Conservation (phyloP, 2,329 filamentous ascomycete species). For the Parastagonospora nodorum region DNA sequence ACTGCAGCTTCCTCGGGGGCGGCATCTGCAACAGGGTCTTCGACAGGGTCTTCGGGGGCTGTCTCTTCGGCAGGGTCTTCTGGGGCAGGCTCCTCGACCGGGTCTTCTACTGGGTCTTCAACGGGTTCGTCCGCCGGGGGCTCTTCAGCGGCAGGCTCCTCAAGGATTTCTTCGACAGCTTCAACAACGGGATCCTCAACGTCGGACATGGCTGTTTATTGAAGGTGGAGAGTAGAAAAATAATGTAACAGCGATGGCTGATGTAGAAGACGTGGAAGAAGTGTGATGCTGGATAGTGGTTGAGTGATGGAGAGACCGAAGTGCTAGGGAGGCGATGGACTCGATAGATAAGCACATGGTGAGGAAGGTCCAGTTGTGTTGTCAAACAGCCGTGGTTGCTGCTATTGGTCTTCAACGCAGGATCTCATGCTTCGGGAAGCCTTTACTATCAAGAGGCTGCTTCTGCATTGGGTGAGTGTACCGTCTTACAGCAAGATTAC, state of each 20-base stretch:
- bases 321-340: neutral
- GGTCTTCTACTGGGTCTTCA: neutral
- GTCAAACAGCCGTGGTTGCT: too few species aligned
- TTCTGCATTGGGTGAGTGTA: neutral
- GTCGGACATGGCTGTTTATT: neutral
- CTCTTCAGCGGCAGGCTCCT: neutral
- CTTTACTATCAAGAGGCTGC: neutral
- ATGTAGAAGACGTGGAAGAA: neutral
- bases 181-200: neutral
- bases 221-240: neutral
- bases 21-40: neutral
- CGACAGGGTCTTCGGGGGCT: neutral
- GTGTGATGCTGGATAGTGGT: neutral
- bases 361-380: too few species aligned
- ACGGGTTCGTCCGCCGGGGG: neutral
- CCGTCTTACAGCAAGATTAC: too few species aligned
- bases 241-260: neutral
- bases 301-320: neutral
- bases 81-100: neutral
- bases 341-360: too few species aligned
- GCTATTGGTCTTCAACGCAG: neutral
- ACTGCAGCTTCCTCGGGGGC: neutral
- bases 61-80: neutral
- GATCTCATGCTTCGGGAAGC: neutral
- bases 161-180: neutral